Percentiles rank a stretch among this genome's conserved stretches.
phyloP scores from a whole-genome alignment of 495 filamentous ascomycete genomes.

The Trichoderma asperelloides region DNA sequence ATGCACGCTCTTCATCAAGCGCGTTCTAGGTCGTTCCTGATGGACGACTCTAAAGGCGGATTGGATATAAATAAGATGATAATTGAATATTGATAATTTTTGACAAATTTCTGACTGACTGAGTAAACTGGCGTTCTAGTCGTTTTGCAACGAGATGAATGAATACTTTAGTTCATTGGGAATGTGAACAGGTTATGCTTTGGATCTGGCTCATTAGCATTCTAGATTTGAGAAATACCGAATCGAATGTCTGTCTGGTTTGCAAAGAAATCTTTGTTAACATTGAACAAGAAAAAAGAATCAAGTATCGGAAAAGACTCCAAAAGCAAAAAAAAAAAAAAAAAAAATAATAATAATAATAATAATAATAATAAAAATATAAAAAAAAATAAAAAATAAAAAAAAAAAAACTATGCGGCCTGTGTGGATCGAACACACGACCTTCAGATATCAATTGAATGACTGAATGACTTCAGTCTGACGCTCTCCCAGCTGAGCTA shows the following conservation, averaged over 20 bases:
- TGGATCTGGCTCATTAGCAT: no score
- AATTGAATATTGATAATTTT: neutral
- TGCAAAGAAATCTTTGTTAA: no score
- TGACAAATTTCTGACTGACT: neutral
- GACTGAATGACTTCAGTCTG: neutral
- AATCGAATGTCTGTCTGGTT: no score
- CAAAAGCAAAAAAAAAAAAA: neutral
- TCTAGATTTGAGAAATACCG: no score
- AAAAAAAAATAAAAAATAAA: neutral
- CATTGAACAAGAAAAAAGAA: no score
- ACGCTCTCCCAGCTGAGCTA: slow-evolving; percentile 8
- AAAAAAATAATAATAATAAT: neutral
- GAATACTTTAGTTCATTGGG: neutral
- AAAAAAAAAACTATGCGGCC: slow-evolving; percentile 3
- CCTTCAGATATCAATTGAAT: slow-evolving; percentile 1
- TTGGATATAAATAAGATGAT: neutral
- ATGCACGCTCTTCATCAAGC: neutral
- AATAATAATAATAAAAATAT: neutral
- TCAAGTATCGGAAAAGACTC: no score
- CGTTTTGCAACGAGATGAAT: neutral
- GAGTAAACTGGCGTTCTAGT: neutral
- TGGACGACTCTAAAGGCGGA: neutral
- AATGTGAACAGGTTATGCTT: no score
- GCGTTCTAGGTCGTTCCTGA: neutral
- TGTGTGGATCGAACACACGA: slow-evolving; percentile 8